Percentiles rank a stretch among this genome's conserved stretches.
phyloP scores from a whole-genome alignment of 306 rosid species.

The Lotus japonicus region DNA sequence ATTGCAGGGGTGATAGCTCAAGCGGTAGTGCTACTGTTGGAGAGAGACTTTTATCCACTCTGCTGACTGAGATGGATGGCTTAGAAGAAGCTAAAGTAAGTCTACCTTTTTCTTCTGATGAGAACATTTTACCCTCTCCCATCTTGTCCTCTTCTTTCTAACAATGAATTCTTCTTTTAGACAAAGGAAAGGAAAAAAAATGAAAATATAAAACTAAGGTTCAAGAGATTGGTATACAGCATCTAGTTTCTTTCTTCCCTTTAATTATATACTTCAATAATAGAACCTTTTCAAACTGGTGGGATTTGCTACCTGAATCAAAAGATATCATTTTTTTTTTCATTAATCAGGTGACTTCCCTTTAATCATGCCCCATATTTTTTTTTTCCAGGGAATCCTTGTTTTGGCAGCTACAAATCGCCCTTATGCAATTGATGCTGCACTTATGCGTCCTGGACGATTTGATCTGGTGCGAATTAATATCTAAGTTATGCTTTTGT shows the following conservation, averaged over 20 bases:
- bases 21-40: slow-evolving; percentile 55
- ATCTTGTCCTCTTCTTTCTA: neutral
- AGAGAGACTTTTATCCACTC: slow-evolving; percentile 88
- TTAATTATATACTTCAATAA: neutral
- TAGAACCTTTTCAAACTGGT: too few species aligned
- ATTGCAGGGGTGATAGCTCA: slow-evolving; percentile 74
- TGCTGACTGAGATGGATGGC: slow-evolving; percentile 96
- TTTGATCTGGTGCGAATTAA: slow-evolving; percentile 59
- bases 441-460: slow-evolving; percentile 93
- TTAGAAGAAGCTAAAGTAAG: slow-evolving; percentile 85
- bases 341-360: too few species aligned
- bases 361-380: neutral
- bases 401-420: slow-evolving; percentile 97
- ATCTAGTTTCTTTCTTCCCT: neutral
- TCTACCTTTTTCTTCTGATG: neutral
- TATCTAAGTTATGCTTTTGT: neutral
- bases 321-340: too few species aligned
- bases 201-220: neutral
- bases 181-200: too few species aligned
- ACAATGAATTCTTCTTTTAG: neutral
- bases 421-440: slow-evolving; percentile 82
- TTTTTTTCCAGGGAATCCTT: slow-evolving; percentile 65
- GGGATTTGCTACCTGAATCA: too few species aligned
- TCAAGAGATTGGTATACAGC: slow-evolving; percentile 4
- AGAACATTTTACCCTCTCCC: neutral